Evolutionary conservation across 495 filamentous ascomycete species (phyloP).

Genomic region (Neurospora sublineolata): DNA sequence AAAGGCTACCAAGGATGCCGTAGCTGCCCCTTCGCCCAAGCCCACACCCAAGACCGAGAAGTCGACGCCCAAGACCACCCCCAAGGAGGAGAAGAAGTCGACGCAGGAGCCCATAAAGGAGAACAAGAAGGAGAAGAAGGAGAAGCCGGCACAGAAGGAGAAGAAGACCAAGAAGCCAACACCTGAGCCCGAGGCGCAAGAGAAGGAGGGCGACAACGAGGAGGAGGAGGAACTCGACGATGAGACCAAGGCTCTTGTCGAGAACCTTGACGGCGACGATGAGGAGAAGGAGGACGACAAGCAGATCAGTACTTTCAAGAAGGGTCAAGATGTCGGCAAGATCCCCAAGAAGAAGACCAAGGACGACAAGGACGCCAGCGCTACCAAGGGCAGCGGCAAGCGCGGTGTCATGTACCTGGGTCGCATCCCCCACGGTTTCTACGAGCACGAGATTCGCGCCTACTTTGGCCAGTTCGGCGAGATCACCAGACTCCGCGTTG

Average conservation of each 20-base stretch:
- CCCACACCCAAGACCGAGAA: conserved; percentile 16
- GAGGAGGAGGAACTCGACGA: conserved; percentile 32
- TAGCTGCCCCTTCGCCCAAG: conserved; percentile 8
- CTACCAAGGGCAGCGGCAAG: conserved; percentile 29
- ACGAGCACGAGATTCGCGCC: conserved; percentile 83
- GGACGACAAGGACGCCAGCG: conserved; percentile 37
- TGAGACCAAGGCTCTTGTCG: conserved; percentile 47
- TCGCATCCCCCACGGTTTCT: conserved; percentile 88
- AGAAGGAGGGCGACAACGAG: conserved; percentile 18
- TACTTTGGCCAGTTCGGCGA: conserved; percentile 96
- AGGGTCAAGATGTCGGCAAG: conserved; percentile 50
- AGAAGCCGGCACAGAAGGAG: conserved; percentile 14
- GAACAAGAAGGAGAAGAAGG: conserved; percentile 17
- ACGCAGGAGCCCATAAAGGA: conserved; percentile 17
- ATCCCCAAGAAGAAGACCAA: conserved; percentile 49
- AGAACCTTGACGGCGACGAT: conserved; percentile 67
- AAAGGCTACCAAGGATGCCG: conserved; percentile 19
- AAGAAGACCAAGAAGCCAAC: conserved; percentile 21
- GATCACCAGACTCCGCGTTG: conserved; percentile 70
- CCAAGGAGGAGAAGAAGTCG: conserved; percentile 19
- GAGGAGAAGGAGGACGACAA: conserved; percentile 40
- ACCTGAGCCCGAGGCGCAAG: conserved; percentile 10
- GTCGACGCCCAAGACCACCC: conserved; percentile 9
- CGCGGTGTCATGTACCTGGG: conserved; percentile 82
- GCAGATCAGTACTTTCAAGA: conserved; percentile 35